Base-by-base conservation (phyloP, 2,329 filamentous ascomycete species). In the Colletotrichum spaethianum region DNA sequence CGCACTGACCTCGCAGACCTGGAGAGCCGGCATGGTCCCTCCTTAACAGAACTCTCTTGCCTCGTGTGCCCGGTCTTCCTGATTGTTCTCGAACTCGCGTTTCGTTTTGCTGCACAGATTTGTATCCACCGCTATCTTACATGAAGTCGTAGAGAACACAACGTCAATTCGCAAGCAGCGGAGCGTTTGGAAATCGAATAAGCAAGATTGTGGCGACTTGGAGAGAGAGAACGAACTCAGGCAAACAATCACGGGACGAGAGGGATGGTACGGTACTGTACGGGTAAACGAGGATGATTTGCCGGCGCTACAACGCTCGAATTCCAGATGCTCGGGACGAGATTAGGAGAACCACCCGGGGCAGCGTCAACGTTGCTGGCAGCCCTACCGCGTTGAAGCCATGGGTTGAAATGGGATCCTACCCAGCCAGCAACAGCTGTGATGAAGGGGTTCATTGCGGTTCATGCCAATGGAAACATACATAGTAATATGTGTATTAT, bases 261-360 rank as follows among this genome's bases (percentile, higher is more conserved):
- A 52, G 23, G 33, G 40, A 57, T 20, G 55, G 33, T 40, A 40
- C 20, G 23, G n/a, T 12, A 52, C 2, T 3, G 9, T 11, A 52
- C 23, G 28, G 14, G 31, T 48, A 23, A 18, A 44, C 26, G 16
- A 23, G 44, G 48, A 40, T 12, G 33, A 26, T 26, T 57, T 56
- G n/a, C 44, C 40, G 55, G 53, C 42, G 62, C 53, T 28, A 52
- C n/a, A 44, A 53, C 36, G 55, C 48, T 57, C 36, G 36, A 40
- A 46, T 61, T 28, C 64, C 69, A 71, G 28, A 36, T 36, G 50
- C 56, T 50, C 42, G 57, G 57, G 64, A 59, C 42, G 67, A 44
- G 36, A 63, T 14, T 7, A 36, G 40, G n/a, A 23, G 31, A 61
- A 50, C 48, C 11, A 36, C 40, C 55, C 38, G 36, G 44, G 38